Evolutionary conservation across 2,329 filamentous ascomycete species (phyloP), one percentile per base, ranked within the genome.

Genomic region (Pyrenophora tritici-repentis): DNA sequence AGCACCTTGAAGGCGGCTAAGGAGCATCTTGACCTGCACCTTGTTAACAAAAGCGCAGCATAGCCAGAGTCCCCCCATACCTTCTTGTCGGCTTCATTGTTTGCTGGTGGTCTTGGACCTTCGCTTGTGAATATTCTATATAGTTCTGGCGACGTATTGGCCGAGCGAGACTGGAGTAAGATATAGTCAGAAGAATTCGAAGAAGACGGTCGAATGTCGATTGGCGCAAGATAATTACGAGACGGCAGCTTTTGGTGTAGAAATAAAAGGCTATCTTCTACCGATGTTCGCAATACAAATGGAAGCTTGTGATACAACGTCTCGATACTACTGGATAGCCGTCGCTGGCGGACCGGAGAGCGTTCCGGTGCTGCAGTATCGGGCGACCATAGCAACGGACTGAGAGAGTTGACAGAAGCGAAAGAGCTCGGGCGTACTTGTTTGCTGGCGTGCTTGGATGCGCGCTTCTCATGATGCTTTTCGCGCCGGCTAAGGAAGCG

Each of bases 401-500:
- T 32, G 35, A 49, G 57, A 52, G 61, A 55, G 55, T 33, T 33
- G 34, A 56, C 50, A 38, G 66, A 61, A 36, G 49, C 22, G 45
- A 58, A 53, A 44, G 58, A 52, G 52, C 35, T 46, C 12, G 41
- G 54, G 56, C 61, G 53, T 73, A 73, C 71, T 68, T 72, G 73
- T 53, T 53, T 65, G 55, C 55, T 59, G 38, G 59, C 50, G 49
- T 66, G 54, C 53, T 72, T 74, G 42, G 66, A 64, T 33, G 55
- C 49, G 60, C 68, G 72, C 59, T 74, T 74, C 56, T 73, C 73
- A 42, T 63, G 63, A 52, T 72, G 61, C 72, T 78, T 90, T 65
- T 90, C 88, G 60, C 87, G 83, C 61, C 87, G 79, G 72, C 84
- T 89, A 53, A 89, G 83, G 70, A 91, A 86, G 65, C 87, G 85